Percentiles rank a stretch among this genome's conserved stretches.
phyloP scores from a whole-genome alignment of 1,284 basidiomycete genomes.

The Rhodotorula sp. region DNA sequence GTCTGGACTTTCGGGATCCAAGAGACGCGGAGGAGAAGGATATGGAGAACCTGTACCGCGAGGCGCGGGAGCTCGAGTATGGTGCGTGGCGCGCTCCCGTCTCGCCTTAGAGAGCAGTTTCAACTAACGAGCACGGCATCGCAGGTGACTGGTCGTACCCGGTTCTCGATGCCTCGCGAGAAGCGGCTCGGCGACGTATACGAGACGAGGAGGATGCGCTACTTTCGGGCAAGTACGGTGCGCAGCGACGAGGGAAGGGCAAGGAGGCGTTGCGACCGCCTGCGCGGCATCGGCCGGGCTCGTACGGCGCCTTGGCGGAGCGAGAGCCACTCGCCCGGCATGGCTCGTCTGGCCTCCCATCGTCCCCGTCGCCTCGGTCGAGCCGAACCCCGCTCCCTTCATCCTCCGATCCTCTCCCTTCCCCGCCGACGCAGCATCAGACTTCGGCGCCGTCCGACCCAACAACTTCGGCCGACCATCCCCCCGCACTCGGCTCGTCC shows the following conservation, averaged over 20 bases:
- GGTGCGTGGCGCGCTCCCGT: slow-evolving; percentile 69
- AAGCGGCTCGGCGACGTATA: slow-evolving; percentile 42
- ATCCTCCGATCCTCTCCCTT: background rate
- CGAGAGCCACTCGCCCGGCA: background rate
- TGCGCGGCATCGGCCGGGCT: slow-evolving; percentile 8
- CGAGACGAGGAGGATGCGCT: slow-evolving; percentile 42
- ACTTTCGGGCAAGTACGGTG: slow-evolving; percentile 1
- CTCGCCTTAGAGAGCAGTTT: background rate
- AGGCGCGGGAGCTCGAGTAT: slow-evolving; percentile 72
- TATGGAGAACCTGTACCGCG: slow-evolving; percentile 62
- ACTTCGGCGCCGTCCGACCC: background rate
- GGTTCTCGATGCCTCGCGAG: slow-evolving; percentile 45
- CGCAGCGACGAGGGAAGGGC: slow-evolving; percentile 11
- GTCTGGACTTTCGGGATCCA: slow-evolving; percentile 45
- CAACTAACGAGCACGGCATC: background rate
- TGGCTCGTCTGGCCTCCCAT: background rate
- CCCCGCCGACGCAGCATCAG: background rate
- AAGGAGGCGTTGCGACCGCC: slow-evolving; percentile 12
- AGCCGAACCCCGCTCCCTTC: background rate
- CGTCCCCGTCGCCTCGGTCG: background rate
- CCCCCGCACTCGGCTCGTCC: slow-evolving; percentile 14
- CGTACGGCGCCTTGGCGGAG: slow-evolving; percentile 36
- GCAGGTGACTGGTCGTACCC: slow-evolving; percentile 43
- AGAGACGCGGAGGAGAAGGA: slow-evolving; percentile 53
- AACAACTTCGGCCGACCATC: slow-evolving; percentile 15